Base-by-base conservation (phyloP, 371 early-diverging fungal species). In the Mucor velutinosus region DNA sequence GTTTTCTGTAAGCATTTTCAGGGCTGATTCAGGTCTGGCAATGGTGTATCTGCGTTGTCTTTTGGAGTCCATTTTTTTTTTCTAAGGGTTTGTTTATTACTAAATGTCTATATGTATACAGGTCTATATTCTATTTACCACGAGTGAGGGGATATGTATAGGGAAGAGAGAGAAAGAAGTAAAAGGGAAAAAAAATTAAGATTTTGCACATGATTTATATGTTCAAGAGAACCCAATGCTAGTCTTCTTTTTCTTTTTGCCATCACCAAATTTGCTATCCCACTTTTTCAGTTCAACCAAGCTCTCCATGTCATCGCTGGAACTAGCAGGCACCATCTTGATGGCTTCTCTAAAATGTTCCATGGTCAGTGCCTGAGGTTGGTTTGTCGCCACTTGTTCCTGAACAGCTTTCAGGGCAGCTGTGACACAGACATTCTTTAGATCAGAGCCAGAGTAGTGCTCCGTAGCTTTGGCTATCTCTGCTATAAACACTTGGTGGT, bases 391-490 rank as follows among this genome's bases (percentile, higher is more conserved):
- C 6, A 70, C 67, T 62, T 72, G 65, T 65, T 92, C 90, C 59
- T 91, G 88, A 51, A 92, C 84, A 7, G 90, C 87, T 4, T 82
- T 87, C 56, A 95, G 75, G 0, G 94, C 97, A 0, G 99, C 97
- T 19, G 97, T 92, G 33, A 99, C 91, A 80, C 98, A 97, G 58
- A 99, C 75, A 76, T 99, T 99, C 83, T 98, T 99, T 68, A 99
- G 84, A 77, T 99, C 99, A 45, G 96, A 96, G n/a, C 99, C 99
- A 23, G 98, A 96, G 68, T 89, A 97, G 59, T 87, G 81, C 17
- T 82, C 80, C 1, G 97, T 94, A 35, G 81, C 80, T 72, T 84
- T 81, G 7, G 94, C 95, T 43, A 94, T 69, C 25, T 82, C 81
- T 63, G 68, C 66, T 47, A 91, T 39, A 25, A 86, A 85, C 1